phyloP scores from a whole-genome alignment of 23 red algal species.

The Chondrus crispus region DNA sequence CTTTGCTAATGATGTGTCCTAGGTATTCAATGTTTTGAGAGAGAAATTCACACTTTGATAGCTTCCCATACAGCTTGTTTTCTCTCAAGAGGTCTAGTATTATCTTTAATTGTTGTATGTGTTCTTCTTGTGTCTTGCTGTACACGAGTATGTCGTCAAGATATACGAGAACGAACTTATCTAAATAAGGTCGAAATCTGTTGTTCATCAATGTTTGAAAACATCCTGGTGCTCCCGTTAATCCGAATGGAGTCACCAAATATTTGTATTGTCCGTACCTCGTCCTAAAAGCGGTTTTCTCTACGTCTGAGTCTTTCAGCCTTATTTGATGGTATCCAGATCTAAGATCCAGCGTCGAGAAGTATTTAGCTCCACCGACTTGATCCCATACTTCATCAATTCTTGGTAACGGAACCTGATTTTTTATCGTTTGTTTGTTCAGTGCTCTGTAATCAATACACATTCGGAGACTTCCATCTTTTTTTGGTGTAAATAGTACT shows the following conservation, averaged over 20 bases:
- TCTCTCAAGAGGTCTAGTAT: background rate
- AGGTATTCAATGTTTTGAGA: background rate
- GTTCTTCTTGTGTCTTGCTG: background rate
- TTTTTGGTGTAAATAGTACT: background rate
- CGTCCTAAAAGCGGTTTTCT: slow-evolving; percentile 1
- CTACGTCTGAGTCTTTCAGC: background rate
- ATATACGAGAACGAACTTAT: slow-evolving; percentile 1
- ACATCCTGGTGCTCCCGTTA: background rate
- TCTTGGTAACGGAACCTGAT: background rate
- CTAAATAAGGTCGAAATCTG: slow-evolving; percentile 17
- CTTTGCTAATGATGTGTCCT: background rate
- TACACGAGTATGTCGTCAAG: slow-evolving; percentile 4
- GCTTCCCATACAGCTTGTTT: slow-evolving; percentile 18
- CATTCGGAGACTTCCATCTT: slow-evolving; percentile 4
- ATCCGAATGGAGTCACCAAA: background rate
- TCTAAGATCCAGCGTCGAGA: background rate
- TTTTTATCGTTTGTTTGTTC: slow-evolving; percentile 28
- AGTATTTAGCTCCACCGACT: background rate
- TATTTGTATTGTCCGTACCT: background rate
- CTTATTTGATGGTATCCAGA: background rate
- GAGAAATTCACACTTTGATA: background rate
- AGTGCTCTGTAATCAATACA: slow-evolving; percentile 10
- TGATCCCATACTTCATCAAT: slow-evolving; percentile 23
- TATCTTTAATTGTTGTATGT: background rate
- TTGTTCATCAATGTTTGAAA: slow-evolving; percentile 5